phyloP scores from a whole-genome alignment of 1,139 yeast species.

The Diutina ranongensis region DNA sequence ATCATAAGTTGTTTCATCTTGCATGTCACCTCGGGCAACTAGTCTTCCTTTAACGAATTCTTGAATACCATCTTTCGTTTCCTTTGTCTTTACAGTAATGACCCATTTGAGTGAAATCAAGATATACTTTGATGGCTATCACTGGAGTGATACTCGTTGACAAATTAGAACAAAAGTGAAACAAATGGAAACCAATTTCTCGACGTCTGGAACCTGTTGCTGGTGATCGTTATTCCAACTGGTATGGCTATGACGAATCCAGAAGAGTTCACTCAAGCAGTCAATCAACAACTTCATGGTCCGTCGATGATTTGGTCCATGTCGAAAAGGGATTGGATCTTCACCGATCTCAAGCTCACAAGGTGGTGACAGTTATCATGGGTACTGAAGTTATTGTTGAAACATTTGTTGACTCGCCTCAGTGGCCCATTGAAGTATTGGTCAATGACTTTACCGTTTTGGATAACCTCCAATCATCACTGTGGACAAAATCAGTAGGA shows the following conservation, averaged over 20 bases:
- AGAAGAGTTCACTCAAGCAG: background rate
- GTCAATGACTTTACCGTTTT: constrained; percentile 35
- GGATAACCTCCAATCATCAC: constrained; percentile 78
- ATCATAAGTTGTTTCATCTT: too few species aligned
- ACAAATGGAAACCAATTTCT: constrained; percentile 38
- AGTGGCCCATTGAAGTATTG: constrained; percentile 20
- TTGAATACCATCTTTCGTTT: too few species aligned
- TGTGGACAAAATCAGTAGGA: constrained; percentile 82
- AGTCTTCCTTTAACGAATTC: too few species aligned
- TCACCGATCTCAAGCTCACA: constrained; percentile 54
- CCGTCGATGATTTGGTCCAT: constrained; percentile 10
- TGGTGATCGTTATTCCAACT: background rate
- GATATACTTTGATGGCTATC: constrained; percentile 77
- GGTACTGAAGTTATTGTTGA: constrained; percentile 38
- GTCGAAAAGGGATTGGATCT: constrained; percentile 33
- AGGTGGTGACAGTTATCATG: constrained; percentile 45
- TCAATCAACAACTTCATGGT: background rate
- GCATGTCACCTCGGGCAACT: too few species aligned
- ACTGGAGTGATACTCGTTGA: constrained; percentile 73
- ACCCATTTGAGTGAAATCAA: constrained; percentile 27
- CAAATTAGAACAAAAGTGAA: constrained; percentile 54
- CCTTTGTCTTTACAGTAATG: too few species aligned
- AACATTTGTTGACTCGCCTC: constrained; percentile 38
- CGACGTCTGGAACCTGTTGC: constrained; percentile 7
- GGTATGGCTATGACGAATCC: constrained; percentile 2